Conservation (phyloP, 2,329 filamentous ascomycete species). For the Neonectria neomacrospora region DNA sequence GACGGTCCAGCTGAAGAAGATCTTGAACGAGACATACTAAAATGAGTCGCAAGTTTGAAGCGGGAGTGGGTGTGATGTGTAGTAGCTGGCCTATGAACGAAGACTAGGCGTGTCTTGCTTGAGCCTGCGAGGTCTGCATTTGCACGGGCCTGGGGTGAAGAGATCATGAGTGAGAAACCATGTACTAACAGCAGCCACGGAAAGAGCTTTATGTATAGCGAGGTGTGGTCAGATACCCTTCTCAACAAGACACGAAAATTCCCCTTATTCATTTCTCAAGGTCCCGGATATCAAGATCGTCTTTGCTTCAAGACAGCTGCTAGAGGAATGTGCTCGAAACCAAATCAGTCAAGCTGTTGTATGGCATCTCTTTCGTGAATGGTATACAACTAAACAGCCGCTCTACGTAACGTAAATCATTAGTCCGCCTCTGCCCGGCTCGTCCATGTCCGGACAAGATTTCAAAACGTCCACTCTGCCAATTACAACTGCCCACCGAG, state of each 20-base stretch:
- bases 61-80: neutral
- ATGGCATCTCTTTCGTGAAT: conserved; percentile 31
- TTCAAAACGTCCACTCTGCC: conserved; percentile 9
- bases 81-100: neutral
- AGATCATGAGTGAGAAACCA: neutral
- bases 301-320: neutral
- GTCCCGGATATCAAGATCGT: neutral
- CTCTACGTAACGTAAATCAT: conserved; percentile 40
- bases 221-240: conserved; percentile 24
- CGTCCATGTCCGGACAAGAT: conserved; percentile 20
- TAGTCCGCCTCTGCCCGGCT: conserved; percentile 28
- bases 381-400: conserved; percentile 38
- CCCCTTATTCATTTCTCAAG: neutral
- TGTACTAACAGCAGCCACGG: conserved; percentile 1
- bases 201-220: conserved; percentile 1
- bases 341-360: conserved; percentile 16
- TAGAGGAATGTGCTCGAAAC: neutral
- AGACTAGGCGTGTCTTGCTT: neutral
- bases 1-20: conserved; percentile 76
- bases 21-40: conserved; percentile 60
- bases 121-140: neutral
- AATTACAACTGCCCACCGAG: conserved; percentile 4
- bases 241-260: conserved; percentile 21
- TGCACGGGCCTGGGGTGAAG: neutral
- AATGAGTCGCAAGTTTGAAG: conserved; percentile 25